Conservation (phyloP, 164 flowering plant species). For the Saururus chinensis region DNA sequence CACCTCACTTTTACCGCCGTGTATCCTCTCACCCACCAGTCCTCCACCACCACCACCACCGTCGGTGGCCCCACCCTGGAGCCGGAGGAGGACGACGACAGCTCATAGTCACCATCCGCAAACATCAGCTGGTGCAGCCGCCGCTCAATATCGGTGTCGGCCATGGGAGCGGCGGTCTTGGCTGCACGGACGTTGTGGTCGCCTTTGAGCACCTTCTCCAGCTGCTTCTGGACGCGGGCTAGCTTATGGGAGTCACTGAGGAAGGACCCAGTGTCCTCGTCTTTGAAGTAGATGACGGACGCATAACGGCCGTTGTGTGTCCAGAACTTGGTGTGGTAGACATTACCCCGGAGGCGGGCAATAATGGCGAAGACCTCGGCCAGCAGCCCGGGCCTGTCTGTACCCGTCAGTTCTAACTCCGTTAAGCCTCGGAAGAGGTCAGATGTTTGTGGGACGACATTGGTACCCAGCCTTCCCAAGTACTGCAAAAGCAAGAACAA, state of each 20-base stretch:
- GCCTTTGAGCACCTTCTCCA: constrained; percentile 66
- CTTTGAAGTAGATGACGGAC: constrained; percentile 72
- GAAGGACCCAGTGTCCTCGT: constrained; percentile 48
- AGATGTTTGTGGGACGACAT: constrained; percentile 7
- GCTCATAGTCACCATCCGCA: constrained; percentile 78
- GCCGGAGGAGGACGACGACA: background rate
- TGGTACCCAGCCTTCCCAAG: constrained; percentile 29
- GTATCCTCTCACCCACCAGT: constrained; percentile 23
- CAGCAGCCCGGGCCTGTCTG: constrained; percentile 80
- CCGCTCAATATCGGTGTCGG: constrained; percentile 53
- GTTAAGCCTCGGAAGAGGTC: constrained; percentile 39
- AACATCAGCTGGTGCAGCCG: constrained; percentile 94
- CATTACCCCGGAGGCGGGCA: constrained; percentile 66
- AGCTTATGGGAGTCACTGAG: constrained; percentile 60
- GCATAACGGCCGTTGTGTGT: constrained; percentile 89
- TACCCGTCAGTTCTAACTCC: constrained; percentile 69
- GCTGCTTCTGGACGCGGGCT: constrained; percentile 39
- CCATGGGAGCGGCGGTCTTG: constrained; percentile 35
- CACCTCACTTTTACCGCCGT: constrained; percentile 21
- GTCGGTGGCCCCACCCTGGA: background rate
- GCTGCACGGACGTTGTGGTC: constrained; percentile 46
- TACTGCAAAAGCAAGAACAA: constrained; percentile 37
- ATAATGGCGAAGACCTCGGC: constrained; percentile 91
- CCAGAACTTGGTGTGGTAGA: constrained; percentile 87
- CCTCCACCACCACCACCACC: constrained; percentile 12